phyloP scores from a whole-genome alignment of 768 basidiomycete genomes.

The Pisolithus orientalis region DNA sequence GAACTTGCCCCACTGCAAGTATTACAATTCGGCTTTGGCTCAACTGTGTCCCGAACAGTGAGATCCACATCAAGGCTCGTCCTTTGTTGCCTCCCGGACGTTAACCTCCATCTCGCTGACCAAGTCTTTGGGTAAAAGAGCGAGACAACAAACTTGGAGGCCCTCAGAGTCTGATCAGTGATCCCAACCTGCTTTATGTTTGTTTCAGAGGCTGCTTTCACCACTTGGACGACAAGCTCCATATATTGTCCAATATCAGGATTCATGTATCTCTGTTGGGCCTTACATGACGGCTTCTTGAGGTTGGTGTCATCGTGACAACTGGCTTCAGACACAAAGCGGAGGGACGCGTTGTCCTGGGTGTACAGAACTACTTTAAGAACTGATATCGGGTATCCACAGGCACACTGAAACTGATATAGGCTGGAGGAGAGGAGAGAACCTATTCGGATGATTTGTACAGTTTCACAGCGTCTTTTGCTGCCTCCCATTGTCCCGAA shows the following conservation, averaged over 20 bases:
- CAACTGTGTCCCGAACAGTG: neutral
- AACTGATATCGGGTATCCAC: too few species aligned
- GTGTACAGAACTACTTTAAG: too few species aligned
- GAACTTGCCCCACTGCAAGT: slow-evolving; percentile 87
- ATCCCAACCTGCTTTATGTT: too few species aligned
- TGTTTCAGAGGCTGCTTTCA: too few species aligned
- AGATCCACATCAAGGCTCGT: slow-evolving; percentile 89
- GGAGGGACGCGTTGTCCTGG: neutral
- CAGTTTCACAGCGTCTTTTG: too few species aligned
- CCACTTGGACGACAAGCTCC: too few species aligned
- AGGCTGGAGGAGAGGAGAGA: too few species aligned
- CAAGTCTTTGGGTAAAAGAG: slow-evolving; percentile 5
- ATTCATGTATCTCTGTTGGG: slow-evolving; percentile 14
- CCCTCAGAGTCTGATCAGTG: too few species aligned
- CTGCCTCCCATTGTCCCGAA: too few species aligned
- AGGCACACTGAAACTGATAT: too few species aligned
- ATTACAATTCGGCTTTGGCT: slow-evolving; percentile 3
- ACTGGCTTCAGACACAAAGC: neutral
- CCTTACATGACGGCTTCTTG: neutral
- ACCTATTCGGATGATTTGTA: too few species aligned
- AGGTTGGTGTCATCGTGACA: neutral
- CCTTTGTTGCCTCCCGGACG: slow-evolving; percentile 94
- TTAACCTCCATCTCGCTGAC: slow-evolving; percentile 96
- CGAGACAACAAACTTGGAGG: slow-evolving; percentile 6
- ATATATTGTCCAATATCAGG: slow-evolving; percentile 3